phyloP scores from a whole-genome alignment of 768 basidiomycete species.

The Russula vinacea region DNA sequence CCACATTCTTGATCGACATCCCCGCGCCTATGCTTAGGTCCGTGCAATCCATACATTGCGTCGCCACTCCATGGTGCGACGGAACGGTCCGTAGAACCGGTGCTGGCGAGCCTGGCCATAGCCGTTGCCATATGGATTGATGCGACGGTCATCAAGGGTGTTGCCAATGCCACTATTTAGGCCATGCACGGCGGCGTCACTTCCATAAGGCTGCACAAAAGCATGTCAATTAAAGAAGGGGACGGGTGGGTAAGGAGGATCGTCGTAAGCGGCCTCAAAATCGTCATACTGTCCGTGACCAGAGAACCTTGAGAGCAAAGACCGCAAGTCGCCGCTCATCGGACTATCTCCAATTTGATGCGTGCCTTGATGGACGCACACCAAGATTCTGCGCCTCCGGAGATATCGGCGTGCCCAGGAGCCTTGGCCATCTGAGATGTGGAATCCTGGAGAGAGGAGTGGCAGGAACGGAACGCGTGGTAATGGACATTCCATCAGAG shows the following conservation, averaged over 20 bases:
- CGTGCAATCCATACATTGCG: conserved; percentile 83
- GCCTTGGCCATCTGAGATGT: conserved; percentile 57
- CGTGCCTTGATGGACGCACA: conserved; percentile 51
- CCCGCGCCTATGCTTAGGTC: conserved; percentile 91
- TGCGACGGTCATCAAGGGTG: conserved; percentile 51
- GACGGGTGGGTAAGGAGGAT: conserved; percentile 34
- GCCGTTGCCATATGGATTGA: conserved; percentile 50
- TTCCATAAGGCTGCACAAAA: conserved; percentile 49
- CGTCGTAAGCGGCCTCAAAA: conserved; percentile 59
- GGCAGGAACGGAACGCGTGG: conserved; percentile 77
- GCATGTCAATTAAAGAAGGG: conserved; percentile 11
- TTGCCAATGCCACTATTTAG: conserved; percentile 31
- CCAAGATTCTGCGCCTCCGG: conserved; percentile 59
- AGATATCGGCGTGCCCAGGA: conserved; percentile 62
- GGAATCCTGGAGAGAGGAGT: conserved; percentile 65
- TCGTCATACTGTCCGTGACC: conserved; percentile 54
- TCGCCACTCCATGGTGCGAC: conserved; percentile 52
- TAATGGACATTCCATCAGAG: conserved; percentile 55
- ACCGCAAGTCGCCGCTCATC: conserved; percentile 58
- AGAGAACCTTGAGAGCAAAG: conserved; percentile 68
- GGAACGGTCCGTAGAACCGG: conserved; percentile 69
- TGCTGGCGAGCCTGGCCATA: conserved; percentile 33
- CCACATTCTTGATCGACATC: conserved; percentile 86
- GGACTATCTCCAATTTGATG: conserved; percentile 51
- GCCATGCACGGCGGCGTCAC: conserved; percentile 48